Evolutionary conservation across 148 eudicot genomes (phyloP).

Genomic region (Spergularia marina): DNA sequence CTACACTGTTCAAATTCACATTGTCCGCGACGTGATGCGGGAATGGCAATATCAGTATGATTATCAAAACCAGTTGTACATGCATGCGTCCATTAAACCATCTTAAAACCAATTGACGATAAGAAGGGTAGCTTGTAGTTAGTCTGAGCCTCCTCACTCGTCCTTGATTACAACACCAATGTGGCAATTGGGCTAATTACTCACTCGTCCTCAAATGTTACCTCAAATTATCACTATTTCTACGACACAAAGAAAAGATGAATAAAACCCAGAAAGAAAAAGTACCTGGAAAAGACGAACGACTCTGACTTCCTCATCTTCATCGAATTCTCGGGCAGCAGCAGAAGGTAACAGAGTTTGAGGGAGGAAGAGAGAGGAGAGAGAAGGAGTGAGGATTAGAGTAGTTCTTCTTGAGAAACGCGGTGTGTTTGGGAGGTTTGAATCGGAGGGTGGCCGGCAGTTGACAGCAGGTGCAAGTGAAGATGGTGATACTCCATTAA

Average conservation of each 20-base stretch:
- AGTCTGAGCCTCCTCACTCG: too few relatives aligned
- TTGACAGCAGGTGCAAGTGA: slow-evolving; percentile 5
- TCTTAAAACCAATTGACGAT: too few relatives aligned
- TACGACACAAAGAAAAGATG: not conserved
- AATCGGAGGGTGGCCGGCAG: not conserved
- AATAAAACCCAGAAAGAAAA: not conserved
- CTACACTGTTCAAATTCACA: too few relatives aligned
- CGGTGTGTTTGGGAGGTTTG: slow-evolving; percentile 3
- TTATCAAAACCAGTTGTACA: too few relatives aligned
- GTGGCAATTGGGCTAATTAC: too few relatives aligned
- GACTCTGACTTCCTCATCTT: slow-evolving; percentile 52
- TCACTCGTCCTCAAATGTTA: not conserved
- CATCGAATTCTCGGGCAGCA: slow-evolving; percentile 55
- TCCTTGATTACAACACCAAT: too few relatives aligned
- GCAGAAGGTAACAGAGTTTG: slow-evolving; percentile 25
- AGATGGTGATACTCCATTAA: not conserved
- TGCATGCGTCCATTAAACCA: too few relatives aligned
- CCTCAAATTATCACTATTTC: too few relatives aligned
- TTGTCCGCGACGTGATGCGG: too few relatives aligned
- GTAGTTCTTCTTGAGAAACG: slow-evolving; percentile 35
- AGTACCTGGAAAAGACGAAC: slow-evolving; percentile 65
- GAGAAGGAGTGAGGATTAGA: slow-evolving; percentile 33
- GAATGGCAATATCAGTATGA: too few relatives aligned
- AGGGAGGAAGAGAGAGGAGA: slow-evolving; percentile 28
- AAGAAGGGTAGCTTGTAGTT: too few relatives aligned